Evolutionary conservation across 2,329 filamentous ascomycete species (phyloP).

Genomic region (Talaromyces sp.): DNA sequence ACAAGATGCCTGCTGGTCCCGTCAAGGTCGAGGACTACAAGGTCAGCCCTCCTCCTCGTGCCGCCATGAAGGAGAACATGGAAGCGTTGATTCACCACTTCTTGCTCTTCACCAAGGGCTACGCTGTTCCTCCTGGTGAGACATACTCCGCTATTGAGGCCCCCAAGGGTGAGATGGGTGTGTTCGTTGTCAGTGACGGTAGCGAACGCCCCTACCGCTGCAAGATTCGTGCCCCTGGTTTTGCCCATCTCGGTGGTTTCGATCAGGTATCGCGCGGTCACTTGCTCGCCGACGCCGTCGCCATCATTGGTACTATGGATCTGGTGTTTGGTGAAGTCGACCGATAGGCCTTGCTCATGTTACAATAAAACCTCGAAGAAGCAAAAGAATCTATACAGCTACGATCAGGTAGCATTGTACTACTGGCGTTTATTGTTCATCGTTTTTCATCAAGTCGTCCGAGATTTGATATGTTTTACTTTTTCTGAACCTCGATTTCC

Average conservation of each 20-base stretch:
- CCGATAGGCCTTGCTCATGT: conserved; percentile 36
- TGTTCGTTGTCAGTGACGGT: conserved; percentile 92
- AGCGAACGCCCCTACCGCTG: conserved; percentile 95
- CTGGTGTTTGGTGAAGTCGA: conserved; percentile 75
- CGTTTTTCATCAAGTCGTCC: conserved; percentile 23
- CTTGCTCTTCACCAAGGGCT: conserved; percentile 97
- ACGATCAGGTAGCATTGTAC: conserved; percentile 22
- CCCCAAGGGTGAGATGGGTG: conserved; percentile 99
- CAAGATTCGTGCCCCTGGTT: conserved; percentile 94
- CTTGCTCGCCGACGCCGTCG: conserved; percentile 91
- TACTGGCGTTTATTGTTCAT: conserved; percentile 35
- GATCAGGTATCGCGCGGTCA: conserved; percentile 92
- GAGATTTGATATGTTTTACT: conserved; percentile 25
- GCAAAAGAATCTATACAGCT: conserved; percentile 10
- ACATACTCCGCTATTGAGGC: conserved; percentile 98
- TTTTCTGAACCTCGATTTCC: conserved; percentile 20
- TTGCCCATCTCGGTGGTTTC: conserved; percentile 90
- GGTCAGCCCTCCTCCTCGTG: conserved; percentile 88
- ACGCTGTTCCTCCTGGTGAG: conserved; percentile 93
- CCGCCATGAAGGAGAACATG: conserved; percentile 99
- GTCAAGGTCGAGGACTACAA: conserved; percentile 98
- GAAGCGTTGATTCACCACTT: conserved; percentile 99
- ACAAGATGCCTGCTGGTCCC: conserved; percentile 96
- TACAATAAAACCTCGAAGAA: conserved; percentile 14
- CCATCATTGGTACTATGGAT: conserved; percentile 86